phyloP scores from a whole-genome alignment of 345 rosid genomes.

The Populus tremula region DNA sequence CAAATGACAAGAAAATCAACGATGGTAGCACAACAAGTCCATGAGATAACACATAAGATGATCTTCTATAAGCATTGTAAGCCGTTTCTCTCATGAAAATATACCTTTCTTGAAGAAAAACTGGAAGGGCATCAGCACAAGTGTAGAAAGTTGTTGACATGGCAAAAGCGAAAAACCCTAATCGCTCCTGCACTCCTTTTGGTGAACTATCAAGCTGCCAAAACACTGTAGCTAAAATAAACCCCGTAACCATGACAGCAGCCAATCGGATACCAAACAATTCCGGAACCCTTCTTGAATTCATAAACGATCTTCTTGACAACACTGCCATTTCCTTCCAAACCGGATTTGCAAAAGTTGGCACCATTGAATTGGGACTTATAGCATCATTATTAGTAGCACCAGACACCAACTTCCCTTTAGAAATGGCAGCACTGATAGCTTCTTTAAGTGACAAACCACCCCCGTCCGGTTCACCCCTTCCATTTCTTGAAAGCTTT shows the following conservation, averaged over 20 bases:
- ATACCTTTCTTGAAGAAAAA: constrained; percentile 88
- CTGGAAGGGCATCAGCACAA: constrained; percentile 90
- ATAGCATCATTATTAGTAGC: constrained; percentile 33
- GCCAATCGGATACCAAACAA: constrained; percentile 71
- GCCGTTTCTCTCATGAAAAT: constrained; percentile 98
- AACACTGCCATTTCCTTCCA: constrained; percentile 80
- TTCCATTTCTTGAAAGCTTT: constrained; percentile 37
- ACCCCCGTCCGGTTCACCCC: constrained; percentile 26
- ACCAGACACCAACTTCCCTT: constrained; percentile 84
- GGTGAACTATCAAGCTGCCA: constrained; percentile 90
- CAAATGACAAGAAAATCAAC: constrained; percentile 58
- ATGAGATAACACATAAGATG: constrained; percentile 84
- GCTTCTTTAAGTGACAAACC: constrained; percentile 83
- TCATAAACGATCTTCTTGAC: constrained; percentile 59
- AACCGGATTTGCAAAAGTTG: constrained; percentile 74
- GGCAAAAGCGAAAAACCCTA: constrained; percentile 93
- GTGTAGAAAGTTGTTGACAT: constrained; percentile 98
- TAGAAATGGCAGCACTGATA: constrained; percentile 76
- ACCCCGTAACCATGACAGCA: constrained; percentile 80
- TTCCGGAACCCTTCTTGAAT: constrained; percentile 75
- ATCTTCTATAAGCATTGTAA: constrained; percentile 78
- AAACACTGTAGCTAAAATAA: constrained; percentile 82
- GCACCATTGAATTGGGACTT: constrained; percentile 54
- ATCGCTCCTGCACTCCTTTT: constrained; percentile 75
- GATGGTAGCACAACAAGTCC: constrained; percentile 56